These are phyloP conservation scores for Boeremia lycopersici DNA, from an alignment of 2,329 filamentous ascomycete genomes.

Conservation along the genomic window DNA sequence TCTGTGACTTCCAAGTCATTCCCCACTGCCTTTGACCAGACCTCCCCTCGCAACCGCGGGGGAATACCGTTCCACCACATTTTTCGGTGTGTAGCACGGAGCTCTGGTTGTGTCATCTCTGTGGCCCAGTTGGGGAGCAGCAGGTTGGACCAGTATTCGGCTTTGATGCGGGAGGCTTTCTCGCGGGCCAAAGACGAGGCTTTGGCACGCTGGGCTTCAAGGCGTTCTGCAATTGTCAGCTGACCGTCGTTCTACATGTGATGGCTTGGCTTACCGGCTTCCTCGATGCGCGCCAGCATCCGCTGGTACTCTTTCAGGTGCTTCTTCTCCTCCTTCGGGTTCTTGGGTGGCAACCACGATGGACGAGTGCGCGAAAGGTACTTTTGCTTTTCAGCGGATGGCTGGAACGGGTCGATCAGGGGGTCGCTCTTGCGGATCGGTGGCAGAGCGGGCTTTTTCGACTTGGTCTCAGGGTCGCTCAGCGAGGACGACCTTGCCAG, in stretches of 20 bases:
- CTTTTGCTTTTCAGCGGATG: constrained; percentile 86
- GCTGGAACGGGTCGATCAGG: constrained; percentile 82
- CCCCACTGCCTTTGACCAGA: constrained; percentile 74
- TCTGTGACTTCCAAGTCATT: constrained; percentile 73
- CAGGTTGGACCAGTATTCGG: constrained; percentile 74
- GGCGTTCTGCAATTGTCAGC: constrained; percentile 36
- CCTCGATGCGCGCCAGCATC: constrained; percentile 73
- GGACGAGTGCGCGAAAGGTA: constrained; percentile 78
- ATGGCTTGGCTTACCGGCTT: constrained; percentile 54
- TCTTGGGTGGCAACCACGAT: constrained; percentile 84
- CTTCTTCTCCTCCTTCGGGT: constrained; percentile 86
- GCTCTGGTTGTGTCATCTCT: constrained; percentile 59
- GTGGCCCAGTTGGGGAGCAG: constrained; percentile 77
- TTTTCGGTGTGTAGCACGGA: constrained; percentile 58
- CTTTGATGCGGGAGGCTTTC: constrained; percentile 56
- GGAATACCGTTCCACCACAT: constrained; percentile 84
- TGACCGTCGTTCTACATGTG: not conserved
- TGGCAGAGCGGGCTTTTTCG: constrained; percentile 60
- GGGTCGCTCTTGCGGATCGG: constrained; percentile 75
- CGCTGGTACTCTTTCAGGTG: constrained; percentile 85
- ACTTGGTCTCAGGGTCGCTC: constrained; percentile 48
- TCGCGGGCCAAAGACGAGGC: constrained; percentile 58
- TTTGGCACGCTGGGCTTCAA: constrained; percentile 49
- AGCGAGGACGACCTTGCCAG: constrained; percentile 41
- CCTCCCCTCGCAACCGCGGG: constrained; percentile 69